Evolutionary conservation across 2,329 filamentous ascomycete species (phyloP), one percentile per base, ranked within the genome.

Genomic region (Exutisphaerella laricina): DNA sequence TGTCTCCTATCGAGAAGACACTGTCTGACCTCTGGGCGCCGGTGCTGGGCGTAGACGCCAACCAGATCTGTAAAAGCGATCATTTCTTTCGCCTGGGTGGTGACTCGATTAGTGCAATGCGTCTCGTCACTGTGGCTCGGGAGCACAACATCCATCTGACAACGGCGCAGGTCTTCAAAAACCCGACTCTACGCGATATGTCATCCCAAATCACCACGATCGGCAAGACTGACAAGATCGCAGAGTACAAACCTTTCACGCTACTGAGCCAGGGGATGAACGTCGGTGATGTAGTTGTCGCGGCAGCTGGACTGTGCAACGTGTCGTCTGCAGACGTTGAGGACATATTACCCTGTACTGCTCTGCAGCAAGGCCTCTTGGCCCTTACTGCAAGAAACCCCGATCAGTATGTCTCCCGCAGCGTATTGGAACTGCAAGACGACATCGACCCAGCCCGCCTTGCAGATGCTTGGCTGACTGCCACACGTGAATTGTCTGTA

Each of bases 331-430:
- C 38, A 1, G 49, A 55, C 20, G 49, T 66, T 16, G 70, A 75
- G 35, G 74, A 78, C 44, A 56, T 74, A 0, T 78, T 76, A 40
- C 74, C 74, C 2, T 77, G 73, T 59, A 74, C 73, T 0, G 69
- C 74, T 0, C 60, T 77, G 1, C 75, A 79, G 46, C 56, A 48
- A 13, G 31, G 39, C 4, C 21, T 78, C 1, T 71, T 79, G 64
- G 72, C 74, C 1, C 57, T 78, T 4, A 73, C 74, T 2, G 65
- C 68, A 41, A 74, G 73, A 54, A 64, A 70, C 16, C 65, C 67
- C 23, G 73, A 73, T 28, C 69, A 72, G 0, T 79, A 78, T 28
- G 67, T 78, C 6, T 38, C 55, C 58, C 1, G 48, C 47, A 5
- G 47, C 58, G 40, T 45, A 65, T 5, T 37, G 51, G 1, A 42